Conservation (phyloP, 2,329 filamentous ascomycete species). For the Aaosphaeria pasadenensis region DNA sequence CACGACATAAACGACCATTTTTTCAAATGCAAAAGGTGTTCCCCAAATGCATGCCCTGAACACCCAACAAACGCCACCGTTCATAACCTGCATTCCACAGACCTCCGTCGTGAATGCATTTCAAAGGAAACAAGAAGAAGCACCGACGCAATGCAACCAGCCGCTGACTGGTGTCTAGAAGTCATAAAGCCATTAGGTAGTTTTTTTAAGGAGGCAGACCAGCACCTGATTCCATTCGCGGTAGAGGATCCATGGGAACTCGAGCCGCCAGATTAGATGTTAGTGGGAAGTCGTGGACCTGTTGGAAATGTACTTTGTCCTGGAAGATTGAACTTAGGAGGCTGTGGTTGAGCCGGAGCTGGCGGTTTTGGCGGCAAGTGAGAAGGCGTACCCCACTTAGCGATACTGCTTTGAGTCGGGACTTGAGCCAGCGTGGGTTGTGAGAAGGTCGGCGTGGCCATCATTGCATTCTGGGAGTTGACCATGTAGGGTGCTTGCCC, state of each 20-base stretch:
- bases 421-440: constrained; percentile 16
- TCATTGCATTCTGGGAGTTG: constrained; percentile 15
- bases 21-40: too few species aligned
- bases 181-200: constrained; percentile 19
- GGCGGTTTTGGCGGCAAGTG: constrained; percentile 56
- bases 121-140: constrained; percentile 2
- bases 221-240: constrained; percentile 8
- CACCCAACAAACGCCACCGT: too few species aligned
- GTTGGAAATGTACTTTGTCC: constrained; percentile 12
- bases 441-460: constrained; percentile 10
- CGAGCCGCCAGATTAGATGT: constrained; percentile 9
- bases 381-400: constrained; percentile 56
- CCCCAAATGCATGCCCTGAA: too few species aligned
- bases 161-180: constrained; percentile 8
- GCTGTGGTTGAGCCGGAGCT: constrained; percentile 36
- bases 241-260: constrained; percentile 6
- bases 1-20: too few species aligned
- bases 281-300: constrained; percentile 15
- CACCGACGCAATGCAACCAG: constrained; percentile 28
- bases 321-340: constrained; percentile 25
- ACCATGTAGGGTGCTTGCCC: constrained; percentile 18
- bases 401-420: constrained; percentile 47
- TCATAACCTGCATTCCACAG: too few species aligned
- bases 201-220: constrained; percentile 3
- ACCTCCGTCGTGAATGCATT: too few species aligned